Evolutionary conservation across 2,329 filamentous ascomycete species (phyloP), one percentile per base, ranked within the genome.

Genomic region (Helicocarpus griseus): DNA sequence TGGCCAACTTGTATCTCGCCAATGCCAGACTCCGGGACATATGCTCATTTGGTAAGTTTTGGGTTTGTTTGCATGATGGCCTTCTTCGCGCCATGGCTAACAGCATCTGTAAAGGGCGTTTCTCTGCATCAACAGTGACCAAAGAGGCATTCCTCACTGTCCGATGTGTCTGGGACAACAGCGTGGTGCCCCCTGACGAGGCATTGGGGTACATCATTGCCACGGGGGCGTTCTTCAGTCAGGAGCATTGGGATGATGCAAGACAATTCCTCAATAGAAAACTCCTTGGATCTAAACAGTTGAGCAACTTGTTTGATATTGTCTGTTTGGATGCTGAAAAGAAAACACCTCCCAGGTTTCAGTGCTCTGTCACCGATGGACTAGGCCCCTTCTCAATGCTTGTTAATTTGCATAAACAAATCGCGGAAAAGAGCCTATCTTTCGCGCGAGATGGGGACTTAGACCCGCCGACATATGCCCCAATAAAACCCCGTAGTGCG

Each of bases 331-430:
- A n/a, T 26, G 17, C 29, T 21, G 14, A 22, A 48, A 22, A 36
- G 17, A 44, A 45, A 17, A 49, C 38, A 17, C 51, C 22, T 41
- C 51, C 9, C 21, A 6, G 51, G 29, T 53, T 31, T 4, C 26
- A 1, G 13, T 45, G 48, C 22, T 49, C 51, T 1, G 21, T 56
- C 45, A 52, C 54, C 8, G 52, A 50, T 5, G 46, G 24, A 17
- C 38, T 54, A 8, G 54, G 54, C 35, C 54, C 54, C 5, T 56
- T 56, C 28, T 52, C 49, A 5, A 41, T 50, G 28, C 47, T 56
- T 13, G 31, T 52, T 46, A 52, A 22, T 49, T 17, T 56, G 28
- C n/a, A 49, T 5, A 48, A 24, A 14, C 52, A 56, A 39, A n/a
- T 56, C 1, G 21, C 43, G 17, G 46, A 50, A 14, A 38, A 33